Percentiles rank a stretch among this genome's conserved stretches.
Evolutionary conservation across 2,329 filamentous ascomycete genomes (phyloP).

Genomic region (Aspergillus uvarum): DNA sequence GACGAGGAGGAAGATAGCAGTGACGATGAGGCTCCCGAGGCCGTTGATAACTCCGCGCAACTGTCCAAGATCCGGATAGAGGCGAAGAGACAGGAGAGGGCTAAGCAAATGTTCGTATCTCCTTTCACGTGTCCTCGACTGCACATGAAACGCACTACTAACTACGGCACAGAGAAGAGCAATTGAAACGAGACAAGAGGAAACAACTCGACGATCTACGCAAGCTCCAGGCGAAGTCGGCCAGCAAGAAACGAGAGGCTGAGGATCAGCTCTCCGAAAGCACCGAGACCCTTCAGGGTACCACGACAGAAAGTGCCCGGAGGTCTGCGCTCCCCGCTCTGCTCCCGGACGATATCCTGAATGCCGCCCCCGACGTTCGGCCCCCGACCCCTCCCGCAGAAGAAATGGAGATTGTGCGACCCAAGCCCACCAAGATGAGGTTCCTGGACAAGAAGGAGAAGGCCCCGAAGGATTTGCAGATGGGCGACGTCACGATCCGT

Average conservation of each 20-base stretch:
- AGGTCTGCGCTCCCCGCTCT: slow-evolving; percentile 48
- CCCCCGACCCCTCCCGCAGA: slow-evolving; percentile 48
- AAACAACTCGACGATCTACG: slow-evolving; percentile 41
- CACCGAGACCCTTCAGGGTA: slow-evolving; percentile 42
- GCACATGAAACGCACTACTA: slow-evolving; percentile 12
- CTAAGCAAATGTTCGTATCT: slow-evolving; percentile 37
- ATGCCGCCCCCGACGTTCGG: slow-evolving; percentile 45
- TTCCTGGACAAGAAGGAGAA: slow-evolving; percentile 52
- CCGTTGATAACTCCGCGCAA: slow-evolving; percentile 42
- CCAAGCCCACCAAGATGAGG: slow-evolving; percentile 46
- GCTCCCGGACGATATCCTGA: slow-evolving; percentile 53
- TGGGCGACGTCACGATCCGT: slow-evolving; percentile 50
- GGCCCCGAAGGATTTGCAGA: slow-evolving; percentile 51
- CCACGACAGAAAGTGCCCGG: slow-evolving; percentile 36
- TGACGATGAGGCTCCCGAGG: slow-evolving; percentile 45
- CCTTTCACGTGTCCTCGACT: background rate
- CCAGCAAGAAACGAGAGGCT: slow-evolving; percentile 30
- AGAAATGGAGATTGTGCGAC: slow-evolving; percentile 21
- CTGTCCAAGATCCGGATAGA: slow-evolving; percentile 38
- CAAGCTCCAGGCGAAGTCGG: slow-evolving; percentile 39
- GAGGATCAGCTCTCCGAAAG: slow-evolving; percentile 44
- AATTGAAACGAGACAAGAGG: slow-evolving; percentile 41
- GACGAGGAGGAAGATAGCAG: slow-evolving; percentile 31
- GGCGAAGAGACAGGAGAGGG: slow-evolving; percentile 40
- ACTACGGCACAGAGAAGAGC: slow-evolving; percentile 36